Conservation (phyloP, 257 asterid genomes). For the Primulina eburnea region DNA sequence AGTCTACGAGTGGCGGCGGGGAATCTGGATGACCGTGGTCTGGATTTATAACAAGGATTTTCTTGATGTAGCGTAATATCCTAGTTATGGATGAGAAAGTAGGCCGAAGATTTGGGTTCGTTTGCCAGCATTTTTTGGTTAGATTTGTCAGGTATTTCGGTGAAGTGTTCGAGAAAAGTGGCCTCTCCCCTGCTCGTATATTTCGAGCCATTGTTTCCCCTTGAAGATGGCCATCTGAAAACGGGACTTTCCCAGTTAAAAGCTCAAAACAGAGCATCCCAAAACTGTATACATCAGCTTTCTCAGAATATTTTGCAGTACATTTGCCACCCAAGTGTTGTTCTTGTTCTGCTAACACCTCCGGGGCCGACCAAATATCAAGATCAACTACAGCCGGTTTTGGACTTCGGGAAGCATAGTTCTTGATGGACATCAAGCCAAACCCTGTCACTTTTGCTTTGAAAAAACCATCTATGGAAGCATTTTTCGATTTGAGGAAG, state of each 20-base stretch:
- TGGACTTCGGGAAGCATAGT: conserved; percentile 31
- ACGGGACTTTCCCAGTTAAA: conserved; percentile 75
- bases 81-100: conserved; percentile 72
- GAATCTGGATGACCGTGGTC: conserved; percentile 80
- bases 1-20: conserved; percentile 80
- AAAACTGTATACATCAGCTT: conserved; percentile 83
- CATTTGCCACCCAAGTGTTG: conserved; percentile 30
- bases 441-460: conserved; percentile 65
- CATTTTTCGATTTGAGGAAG: conserved; percentile 55
- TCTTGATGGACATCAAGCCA: conserved; percentile 44
- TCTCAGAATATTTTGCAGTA: conserved; percentile 43
- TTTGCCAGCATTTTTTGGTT: conserved; percentile 84
- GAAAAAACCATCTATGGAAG: conserved; percentile 48
- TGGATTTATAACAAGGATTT: conserved; percentile 59
- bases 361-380: conserved; percentile 83
- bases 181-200: conserved; percentile 79
- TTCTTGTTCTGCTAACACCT: conserved; percentile 64
- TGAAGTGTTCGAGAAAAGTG: conserved; percentile 73
- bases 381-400: conserved; percentile 33
- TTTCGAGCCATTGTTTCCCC: conserved; percentile 75
- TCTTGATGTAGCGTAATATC: conserved; percentile 71
- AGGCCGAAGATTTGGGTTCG: conserved; percentile 56
- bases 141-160: conserved; percentile 69
- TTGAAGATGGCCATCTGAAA: conserved; percentile 66
- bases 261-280: conserved; percentile 86